phyloP scores from a whole-genome alignment of 169 alveolate genomes.

The Toxoplasma gondii region DNA sequence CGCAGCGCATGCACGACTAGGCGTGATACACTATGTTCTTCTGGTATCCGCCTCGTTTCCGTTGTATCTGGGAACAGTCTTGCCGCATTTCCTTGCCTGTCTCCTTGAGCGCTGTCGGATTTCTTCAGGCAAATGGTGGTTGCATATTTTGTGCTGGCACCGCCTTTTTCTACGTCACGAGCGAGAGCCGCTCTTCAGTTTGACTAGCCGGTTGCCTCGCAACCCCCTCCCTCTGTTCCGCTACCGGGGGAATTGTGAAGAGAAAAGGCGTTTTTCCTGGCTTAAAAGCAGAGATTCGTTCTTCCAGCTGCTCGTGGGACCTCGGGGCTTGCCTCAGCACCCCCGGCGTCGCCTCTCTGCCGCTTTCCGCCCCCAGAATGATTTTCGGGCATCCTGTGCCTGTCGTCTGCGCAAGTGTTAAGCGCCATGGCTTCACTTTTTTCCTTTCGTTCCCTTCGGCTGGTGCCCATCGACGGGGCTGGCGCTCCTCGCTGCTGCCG shows the following conservation, averaged over 20 bases:
- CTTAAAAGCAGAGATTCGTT: neutral
- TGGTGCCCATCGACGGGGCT: neutral
- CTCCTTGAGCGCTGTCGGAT: too few species aligned
- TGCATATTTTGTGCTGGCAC: neutral
- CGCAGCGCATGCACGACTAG: too few species aligned
- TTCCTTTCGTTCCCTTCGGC: neutral
- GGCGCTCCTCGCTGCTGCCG: neutral
- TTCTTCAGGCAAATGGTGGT: neutral
- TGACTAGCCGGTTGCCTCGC: constrained; percentile 4
- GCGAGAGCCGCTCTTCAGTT: neutral
- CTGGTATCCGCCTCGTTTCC: too few species aligned
- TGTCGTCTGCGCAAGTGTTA: neutral
- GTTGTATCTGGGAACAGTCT: too few species aligned
- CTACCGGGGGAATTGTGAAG: too few species aligned
- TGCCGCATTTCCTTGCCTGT: too few species aligned
- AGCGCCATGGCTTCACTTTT: neutral
- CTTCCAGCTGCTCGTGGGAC: neutral
- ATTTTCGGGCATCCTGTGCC: neutral
- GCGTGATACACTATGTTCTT: too few species aligned
- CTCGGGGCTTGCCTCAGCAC: neutral
- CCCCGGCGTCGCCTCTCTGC: neutral
- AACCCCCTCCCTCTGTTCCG: too few species aligned
- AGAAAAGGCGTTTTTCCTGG: too few species aligned
- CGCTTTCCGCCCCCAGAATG: neutral
- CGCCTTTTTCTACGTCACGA: neutral